A percentile compares a stretch with the other conserved stretches of the same genome.
Conservation (phyloP, 2,329 filamentous ascomycete genomes). For the Keithomyces neogunnii region DNA sequence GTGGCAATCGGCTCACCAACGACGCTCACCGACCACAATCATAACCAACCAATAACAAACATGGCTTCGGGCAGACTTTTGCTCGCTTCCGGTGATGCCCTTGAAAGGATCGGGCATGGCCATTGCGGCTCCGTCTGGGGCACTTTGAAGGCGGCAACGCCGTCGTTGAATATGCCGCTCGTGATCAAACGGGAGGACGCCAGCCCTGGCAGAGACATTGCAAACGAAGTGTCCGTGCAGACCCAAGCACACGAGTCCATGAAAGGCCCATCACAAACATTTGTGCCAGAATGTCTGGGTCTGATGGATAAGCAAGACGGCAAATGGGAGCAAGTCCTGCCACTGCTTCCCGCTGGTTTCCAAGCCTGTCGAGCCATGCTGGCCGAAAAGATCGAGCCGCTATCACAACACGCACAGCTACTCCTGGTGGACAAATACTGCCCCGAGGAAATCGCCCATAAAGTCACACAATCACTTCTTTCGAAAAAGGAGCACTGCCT, state of each 20-base stretch:
- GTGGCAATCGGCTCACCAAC: too few relatives aligned
- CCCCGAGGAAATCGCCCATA: background rate
- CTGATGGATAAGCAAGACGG: background rate
- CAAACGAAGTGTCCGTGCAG: constrained; percentile 3
- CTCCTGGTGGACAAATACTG: constrained; percentile 14
- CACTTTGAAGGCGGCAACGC: background rate
- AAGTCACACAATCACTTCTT: constrained; percentile 7
- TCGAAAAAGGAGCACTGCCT: constrained; percentile 36
- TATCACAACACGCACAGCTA: constrained; percentile 8
- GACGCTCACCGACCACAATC: too few relatives aligned
- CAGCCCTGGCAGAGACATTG: constrained; percentile 5
- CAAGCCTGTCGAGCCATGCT: constrained; percentile 18
- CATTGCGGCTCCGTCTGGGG: constrained; percentile 7
- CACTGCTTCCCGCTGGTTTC: constrained; percentile 12
- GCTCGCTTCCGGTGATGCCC: background rate
- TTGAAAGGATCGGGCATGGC: constrained; percentile 3
- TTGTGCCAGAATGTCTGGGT: constrained; percentile 1
- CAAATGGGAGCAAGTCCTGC: constrained; percentile 12
- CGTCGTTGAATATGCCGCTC: background rate
- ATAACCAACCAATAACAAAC: too few relatives aligned
- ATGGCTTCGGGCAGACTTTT: background rate
- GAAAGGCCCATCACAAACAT: background rate
- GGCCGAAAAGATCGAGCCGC: constrained; percentile 19
- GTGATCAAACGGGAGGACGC: constrained; percentile 6
- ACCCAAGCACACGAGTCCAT: background rate